phyloP scores from a whole-genome alignment of 2,329 filamentous ascomycete genomes.

The Fusarium sp. region DNA sequence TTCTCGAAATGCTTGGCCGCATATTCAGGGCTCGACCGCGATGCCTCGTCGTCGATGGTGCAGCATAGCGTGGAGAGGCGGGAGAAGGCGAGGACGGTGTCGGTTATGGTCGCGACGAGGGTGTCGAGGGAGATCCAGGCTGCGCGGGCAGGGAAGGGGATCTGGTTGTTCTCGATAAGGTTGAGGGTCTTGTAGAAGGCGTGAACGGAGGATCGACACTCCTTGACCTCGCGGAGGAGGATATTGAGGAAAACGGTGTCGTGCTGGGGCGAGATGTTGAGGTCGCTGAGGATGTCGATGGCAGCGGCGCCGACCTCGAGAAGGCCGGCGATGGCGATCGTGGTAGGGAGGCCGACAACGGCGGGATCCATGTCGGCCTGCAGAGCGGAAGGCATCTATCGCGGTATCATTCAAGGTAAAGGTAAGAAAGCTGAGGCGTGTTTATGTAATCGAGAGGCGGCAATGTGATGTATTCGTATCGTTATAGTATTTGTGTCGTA shows the following conservation, averaged over 20 bases:
- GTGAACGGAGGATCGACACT: constrained; percentile 55
- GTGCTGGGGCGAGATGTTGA: constrained; percentile 50
- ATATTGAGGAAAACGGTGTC: constrained; percentile 48
- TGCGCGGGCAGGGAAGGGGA: constrained; percentile 53
- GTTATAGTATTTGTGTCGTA: neutral
- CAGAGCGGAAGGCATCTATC: constrained; percentile 42
- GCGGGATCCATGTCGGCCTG: constrained; percentile 41
- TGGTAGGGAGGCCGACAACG: constrained; percentile 50
- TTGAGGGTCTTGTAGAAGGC: constrained; percentile 54
- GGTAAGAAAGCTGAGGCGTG: neutral
- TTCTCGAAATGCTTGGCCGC: constrained; percentile 43
- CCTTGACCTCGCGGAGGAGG: constrained; percentile 54
- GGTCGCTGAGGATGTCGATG: constrained; percentile 53
- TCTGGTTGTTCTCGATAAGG: constrained; percentile 50
- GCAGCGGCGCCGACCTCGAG: constrained; percentile 52
- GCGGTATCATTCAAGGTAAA: constrained; percentile 24
- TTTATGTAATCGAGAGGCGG: constrained; percentile 13
- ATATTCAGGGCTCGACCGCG: constrained; percentile 33
- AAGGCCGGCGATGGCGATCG: constrained; percentile 55
- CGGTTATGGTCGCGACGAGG: constrained; percentile 53
- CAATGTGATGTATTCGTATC: neutral
- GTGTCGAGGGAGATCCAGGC: constrained; percentile 54
- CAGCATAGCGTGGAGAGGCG: constrained; percentile 51
- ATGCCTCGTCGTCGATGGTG: constrained; percentile 43
- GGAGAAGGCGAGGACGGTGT: constrained; percentile 54